Evolutionary conservation across 2,329 filamentous ascomycete species (phyloP).

Genomic region (Cyclaneusma minus): DNA sequence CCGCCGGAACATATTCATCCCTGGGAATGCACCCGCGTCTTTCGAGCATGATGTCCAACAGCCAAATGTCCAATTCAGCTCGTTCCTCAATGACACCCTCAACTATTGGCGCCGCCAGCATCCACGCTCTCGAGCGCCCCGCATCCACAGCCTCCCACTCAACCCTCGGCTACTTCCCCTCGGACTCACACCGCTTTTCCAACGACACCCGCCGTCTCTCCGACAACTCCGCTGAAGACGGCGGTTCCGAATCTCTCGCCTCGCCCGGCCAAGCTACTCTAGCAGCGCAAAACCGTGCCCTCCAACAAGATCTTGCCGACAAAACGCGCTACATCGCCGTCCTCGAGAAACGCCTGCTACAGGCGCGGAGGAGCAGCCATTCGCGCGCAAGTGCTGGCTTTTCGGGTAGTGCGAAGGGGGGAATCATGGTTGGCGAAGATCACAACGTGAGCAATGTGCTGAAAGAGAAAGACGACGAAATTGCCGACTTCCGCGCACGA

Average conservation of each 20-base stretch:
- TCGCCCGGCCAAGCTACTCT: conserved; percentile 76
- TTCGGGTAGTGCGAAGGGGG: conserved; percentile 36
- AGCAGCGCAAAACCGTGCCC: conserved; percentile 71
- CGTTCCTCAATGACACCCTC: conserved; percentile 60
- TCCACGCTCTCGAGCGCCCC: conserved; percentile 37
- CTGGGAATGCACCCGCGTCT: conserved; percentile 48
- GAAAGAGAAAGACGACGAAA: conserved; percentile 84
- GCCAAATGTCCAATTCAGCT: conserved; percentile 37
- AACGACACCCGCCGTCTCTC: conserved; percentile 7
- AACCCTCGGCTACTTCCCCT: conserved; percentile 14
- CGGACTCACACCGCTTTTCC: conserved; percentile 4
- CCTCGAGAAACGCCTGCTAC: conserved; percentile 78
- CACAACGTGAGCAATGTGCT: conserved; percentile 58
- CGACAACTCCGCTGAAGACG: conserved; percentile 29
- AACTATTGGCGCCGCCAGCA: conserved; percentile 19
- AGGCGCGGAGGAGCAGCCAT: conserved; percentile 80
- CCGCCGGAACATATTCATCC: conserved; percentile 53
- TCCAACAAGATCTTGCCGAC: conserved; percentile 90
- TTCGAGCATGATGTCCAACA: conserved; percentile 24
- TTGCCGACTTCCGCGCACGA: conserved; percentile 74
- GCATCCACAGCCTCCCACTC: conserved; percentile 46
- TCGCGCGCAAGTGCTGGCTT: conserved; percentile 70
- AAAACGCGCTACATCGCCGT: conserved; percentile 95
- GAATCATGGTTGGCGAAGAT: conserved; percentile 61
- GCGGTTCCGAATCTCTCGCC: conserved; percentile 64